Conservation (phyloP, 208 protist genomes). For the Acanthamoeba castellanii region DNA sequence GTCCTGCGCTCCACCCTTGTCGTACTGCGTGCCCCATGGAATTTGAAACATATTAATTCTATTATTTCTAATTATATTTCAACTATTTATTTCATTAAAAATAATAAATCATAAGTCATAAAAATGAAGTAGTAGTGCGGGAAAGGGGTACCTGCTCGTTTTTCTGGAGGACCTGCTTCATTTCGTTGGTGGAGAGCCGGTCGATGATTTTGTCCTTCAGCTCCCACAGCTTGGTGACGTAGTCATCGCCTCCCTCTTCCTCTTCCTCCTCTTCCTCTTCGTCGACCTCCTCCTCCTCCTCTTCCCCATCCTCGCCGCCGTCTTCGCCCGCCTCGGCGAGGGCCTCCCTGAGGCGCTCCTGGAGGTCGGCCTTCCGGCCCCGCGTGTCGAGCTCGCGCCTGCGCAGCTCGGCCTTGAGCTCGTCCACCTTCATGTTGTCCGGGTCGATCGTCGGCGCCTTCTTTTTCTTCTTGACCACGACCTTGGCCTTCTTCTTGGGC, state of each 20-base stretch:
- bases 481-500: constrained; percentile 7
- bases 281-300: constrained; percentile 4
- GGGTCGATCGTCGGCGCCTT: not conserved
- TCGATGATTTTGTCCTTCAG: constrained; percentile 62
- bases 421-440: constrained; percentile 23
- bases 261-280: constrained; percentile 53
- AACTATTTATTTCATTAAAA: too few species aligned
- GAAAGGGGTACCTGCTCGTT: constrained; percentile 9
- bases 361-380: constrained; percentile 11
- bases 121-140: not conserved
- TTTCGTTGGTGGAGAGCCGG: constrained; percentile 17
- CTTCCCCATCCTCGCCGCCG: constrained; percentile 7
- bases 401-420: constrained; percentile 15
- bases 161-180: constrained; percentile 67
- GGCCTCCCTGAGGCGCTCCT: not conserved
- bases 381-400: constrained; percentile 34
- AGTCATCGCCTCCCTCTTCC: not conserved
- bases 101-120: too few species aligned
- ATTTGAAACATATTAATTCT: not conserved
- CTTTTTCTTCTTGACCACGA: constrained; percentile 52
- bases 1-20: constrained; percentile 40
- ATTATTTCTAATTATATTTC: too few species aligned
- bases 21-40: not conserved
- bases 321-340: constrained; percentile 12
- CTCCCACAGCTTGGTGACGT: constrained; percentile 58